These are phyloP conservation scores for Xerocomus potaroensis DNA, from an alignment of 768 basidiomycete species.

Conservation along the genomic window DNA sequence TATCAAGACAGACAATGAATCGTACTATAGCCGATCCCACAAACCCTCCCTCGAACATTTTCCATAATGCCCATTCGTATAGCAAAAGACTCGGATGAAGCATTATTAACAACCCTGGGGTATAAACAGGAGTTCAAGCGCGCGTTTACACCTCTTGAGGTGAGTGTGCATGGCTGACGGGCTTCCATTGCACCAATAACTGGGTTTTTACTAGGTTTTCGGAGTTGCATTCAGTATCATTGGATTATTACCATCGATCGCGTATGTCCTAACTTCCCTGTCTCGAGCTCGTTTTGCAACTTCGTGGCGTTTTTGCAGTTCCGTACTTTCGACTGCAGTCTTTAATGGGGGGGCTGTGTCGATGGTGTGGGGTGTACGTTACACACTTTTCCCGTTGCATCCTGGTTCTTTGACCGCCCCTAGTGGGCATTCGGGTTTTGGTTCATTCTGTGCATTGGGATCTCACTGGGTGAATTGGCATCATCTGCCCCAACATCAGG, in stretches of 20 bases:
- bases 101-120: constrained; percentile 24
- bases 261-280: constrained; percentile 34
- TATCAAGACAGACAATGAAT: not conserved
- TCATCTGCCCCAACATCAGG: constrained; percentile 38
- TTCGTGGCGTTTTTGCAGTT: constrained; percentile 25
- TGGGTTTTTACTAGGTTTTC: constrained; percentile 47
- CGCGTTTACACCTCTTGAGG: constrained; percentile 29
- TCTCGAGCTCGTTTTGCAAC: not conserved
- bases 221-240: constrained; percentile 67
- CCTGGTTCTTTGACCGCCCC: not conserved
- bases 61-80: constrained; percentile 1
- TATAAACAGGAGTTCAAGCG: constrained; percentile 35
- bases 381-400: not conserved
- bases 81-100: constrained; percentile 20
- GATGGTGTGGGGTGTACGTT: constrained; percentile 40
- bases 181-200: not conserved
- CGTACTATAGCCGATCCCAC: too few relatives aligned
- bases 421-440: constrained; percentile 35
- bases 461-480: constrained; percentile 36
- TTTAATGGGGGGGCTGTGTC: constrained; percentile 45
- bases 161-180: constrained; percentile 1
- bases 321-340: constrained; percentile 38
- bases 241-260: constrained; percentile 60
- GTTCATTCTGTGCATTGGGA: constrained; percentile 35
- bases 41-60: not conserved